Conservation (phyloP, 176 grass and related monocot species). For the Hordeum marinum region DNA sequence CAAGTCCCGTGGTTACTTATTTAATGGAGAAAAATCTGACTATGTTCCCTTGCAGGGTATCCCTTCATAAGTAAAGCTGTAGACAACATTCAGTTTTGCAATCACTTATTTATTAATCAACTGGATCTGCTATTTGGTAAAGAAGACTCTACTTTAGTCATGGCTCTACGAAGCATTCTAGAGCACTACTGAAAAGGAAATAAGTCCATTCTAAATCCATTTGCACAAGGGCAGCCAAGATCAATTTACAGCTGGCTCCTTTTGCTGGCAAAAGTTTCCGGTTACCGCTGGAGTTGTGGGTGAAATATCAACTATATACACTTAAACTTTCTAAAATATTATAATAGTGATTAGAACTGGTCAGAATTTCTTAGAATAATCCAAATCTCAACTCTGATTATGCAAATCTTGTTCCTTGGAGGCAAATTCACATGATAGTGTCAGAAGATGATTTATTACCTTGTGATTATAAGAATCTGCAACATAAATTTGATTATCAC, state of each 20-base stretch:
- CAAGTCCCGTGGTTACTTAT: not conserved
- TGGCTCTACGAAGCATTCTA: not conserved
- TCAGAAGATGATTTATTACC: conserved; percentile 51
- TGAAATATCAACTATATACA: not conserved
- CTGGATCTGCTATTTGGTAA: not conserved
- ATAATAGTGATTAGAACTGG: not conserved
- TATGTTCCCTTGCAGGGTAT: not conserved
- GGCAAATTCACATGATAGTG: not conserved
- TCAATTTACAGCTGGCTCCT: not conserved
- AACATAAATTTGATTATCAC: conserved; percentile 81
- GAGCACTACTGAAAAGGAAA: not conserved
- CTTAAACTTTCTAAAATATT: not conserved
- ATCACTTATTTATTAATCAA: not conserved
- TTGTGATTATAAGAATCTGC: conserved; percentile 99
- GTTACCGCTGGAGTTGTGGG: not conserved
- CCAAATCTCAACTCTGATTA: not conserved
- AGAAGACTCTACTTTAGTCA: not conserved
- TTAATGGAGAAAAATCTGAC: not conserved
- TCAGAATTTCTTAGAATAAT: not conserved
- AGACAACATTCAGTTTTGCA: not conserved
- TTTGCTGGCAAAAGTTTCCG: not conserved
- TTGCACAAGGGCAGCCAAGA: not conserved
- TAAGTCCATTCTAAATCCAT: not conserved
- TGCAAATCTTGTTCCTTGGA: not conserved
- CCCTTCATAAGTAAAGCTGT: not conserved